phyloP scores from a whole-genome alignment of 1,139 yeast species.

The Yamadazyma sp. region DNA sequence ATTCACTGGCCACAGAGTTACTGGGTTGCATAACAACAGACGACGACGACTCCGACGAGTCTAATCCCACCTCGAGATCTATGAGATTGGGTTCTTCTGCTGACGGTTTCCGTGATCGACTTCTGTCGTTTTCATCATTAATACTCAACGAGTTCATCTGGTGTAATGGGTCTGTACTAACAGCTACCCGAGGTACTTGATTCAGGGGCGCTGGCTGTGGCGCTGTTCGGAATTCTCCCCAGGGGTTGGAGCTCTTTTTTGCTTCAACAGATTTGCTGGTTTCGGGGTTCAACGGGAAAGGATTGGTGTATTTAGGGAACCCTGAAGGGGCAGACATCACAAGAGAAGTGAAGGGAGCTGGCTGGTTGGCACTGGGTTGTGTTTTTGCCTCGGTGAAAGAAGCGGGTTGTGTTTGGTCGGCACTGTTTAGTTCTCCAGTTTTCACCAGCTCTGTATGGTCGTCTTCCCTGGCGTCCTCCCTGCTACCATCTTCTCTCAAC shows the following conservation, averaged over 20 bases:
- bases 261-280: constrained; percentile 3
- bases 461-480: too few relatives aligned
- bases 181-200: background rate
- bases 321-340: background rate
- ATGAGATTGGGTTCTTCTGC: constrained; percentile 29
- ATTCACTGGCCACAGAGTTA: constrained; percentile 9
- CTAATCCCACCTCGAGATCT: constrained; percentile 41
- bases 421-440: too few relatives aligned
- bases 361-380: too few relatives aligned
- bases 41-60: constrained; percentile 29
- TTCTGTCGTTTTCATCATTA: constrained; percentile 1
- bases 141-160: constrained; percentile 6
- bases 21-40: constrained; percentile 19
- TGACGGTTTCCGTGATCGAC: constrained; percentile 10
- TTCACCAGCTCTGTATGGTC: too few relatives aligned
- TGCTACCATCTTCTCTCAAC: background rate
- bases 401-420: too few relatives aligned
- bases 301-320: constrained; percentile 6
- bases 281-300: constrained; percentile 8
- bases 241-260: constrained; percentile 22
- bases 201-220: background rate
- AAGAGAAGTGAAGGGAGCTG: background rate
- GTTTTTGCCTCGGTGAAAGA: too few relatives aligned
- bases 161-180: constrained; percentile 1
- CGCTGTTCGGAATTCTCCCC: constrained; percentile 22